Evolutionary conservation across 768 basidiomycete species (phyloP).

Genomic region (Pleurotus djamor): DNA sequence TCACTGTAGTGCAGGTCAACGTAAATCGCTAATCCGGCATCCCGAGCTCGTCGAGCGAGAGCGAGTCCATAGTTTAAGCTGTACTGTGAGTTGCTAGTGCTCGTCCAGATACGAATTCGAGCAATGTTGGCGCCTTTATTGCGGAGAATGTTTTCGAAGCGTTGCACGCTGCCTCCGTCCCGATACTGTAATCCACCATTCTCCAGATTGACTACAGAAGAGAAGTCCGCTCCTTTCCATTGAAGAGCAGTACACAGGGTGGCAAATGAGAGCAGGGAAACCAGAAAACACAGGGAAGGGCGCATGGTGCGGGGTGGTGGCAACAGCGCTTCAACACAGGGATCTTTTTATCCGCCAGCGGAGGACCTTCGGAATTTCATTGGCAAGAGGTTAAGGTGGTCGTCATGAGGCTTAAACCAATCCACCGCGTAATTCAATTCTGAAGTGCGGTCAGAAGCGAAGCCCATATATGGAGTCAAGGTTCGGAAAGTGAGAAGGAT

Average conservation of each 20-base stretch:
- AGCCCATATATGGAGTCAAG: background rate
- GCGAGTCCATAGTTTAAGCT: conserved; percentile 49
- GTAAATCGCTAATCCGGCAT: conserved; percentile 52
- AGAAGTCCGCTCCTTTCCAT: conserved; percentile 56
- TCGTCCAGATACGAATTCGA: conserved; percentile 62
- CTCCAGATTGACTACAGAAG: conserved; percentile 53
- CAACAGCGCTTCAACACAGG: no score
- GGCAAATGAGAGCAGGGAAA: conserved; percentile 17
- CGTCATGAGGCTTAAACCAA: background rate
- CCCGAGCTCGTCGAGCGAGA: conserved; percentile 52
- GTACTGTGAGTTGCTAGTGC: conserved; percentile 47
- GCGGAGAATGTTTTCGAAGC: conserved; percentile 51
- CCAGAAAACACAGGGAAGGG: background rate
- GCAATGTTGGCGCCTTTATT: conserved; percentile 57
- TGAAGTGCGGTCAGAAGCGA: background rate
- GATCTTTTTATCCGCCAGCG: conserved; percentile 7
- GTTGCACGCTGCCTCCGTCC: conserved; percentile 13
- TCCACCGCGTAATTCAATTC: background rate
- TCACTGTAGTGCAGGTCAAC: conserved; percentile 66
- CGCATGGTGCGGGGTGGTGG: background rate
- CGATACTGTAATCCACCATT: conserved; percentile 31
- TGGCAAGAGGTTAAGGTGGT: background rate
- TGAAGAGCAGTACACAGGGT: conserved; percentile 31
- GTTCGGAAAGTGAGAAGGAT: background rate
- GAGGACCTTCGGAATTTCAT: conserved; percentile 12